phyloP scores from a whole-genome alignment of 306 rosid species.

The Malus asiatica region DNA sequence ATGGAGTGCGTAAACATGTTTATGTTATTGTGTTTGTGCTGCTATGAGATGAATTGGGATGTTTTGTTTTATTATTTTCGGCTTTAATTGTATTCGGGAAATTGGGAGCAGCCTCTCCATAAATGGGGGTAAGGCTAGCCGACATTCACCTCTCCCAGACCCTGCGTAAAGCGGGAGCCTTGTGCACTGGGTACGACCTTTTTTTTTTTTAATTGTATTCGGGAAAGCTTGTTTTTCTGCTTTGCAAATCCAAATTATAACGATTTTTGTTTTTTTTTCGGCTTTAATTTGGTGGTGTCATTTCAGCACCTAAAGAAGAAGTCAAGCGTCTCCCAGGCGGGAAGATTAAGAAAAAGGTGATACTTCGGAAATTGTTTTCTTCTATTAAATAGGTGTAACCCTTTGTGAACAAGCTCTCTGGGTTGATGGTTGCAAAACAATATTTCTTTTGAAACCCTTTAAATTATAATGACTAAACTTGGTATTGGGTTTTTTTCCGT shows the following conservation, averaged over 20 bases:
- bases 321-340: constrained; percentile 99
- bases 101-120: too few relatives aligned
- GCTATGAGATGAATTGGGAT: background rate
- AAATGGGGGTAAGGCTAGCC: too few relatives aligned
- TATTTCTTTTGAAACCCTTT: background rate
- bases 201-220: background rate
- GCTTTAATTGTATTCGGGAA: background rate
- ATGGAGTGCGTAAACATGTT: background rate
- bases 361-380: background rate
- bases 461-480: constrained; percentile 7
- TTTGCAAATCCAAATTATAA: constrained; percentile 5
- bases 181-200: too few relatives aligned
- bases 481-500: constrained; percentile 16
- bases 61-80: background rate
- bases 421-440: background rate
- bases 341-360: constrained; percentile 92
- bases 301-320: constrained; percentile 66
- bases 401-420: background rate
- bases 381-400: background rate
- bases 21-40: constrained; percentile 10
- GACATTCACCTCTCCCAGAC: too few relatives aligned
- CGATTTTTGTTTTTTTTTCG: background rate
- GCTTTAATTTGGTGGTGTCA: constrained; percentile 3
- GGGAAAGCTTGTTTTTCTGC: background rate
- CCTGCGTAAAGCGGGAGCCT: too few relatives aligned